Conservation (phyloP, 345 rosid species). For the Fremontodendron californicum region DNA sequence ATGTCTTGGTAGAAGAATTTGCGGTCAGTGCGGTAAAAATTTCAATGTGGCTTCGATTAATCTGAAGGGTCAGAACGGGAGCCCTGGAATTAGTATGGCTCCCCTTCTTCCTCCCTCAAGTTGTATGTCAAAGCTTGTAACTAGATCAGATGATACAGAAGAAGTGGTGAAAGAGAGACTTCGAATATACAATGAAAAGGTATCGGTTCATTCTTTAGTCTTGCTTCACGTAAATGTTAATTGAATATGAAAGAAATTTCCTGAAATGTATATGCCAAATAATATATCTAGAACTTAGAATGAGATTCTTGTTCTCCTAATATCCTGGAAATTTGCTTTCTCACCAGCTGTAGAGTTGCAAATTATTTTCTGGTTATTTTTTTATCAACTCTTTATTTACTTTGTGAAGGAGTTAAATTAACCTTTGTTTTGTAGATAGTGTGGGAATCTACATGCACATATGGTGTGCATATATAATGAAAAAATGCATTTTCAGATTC, state of each 20-base stretch:
- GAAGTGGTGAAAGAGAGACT: slow-evolving; percentile 86
- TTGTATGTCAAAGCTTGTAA: slow-evolving; percentile 75
- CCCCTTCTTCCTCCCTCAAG: slow-evolving; percentile 87
- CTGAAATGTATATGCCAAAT: background rate
- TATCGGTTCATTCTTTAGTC: slow-evolving; percentile 23
- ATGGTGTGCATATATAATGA: background rate
- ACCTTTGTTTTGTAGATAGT: background rate
- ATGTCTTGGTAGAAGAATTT: slow-evolving; percentile 90
- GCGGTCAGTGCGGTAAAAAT: slow-evolving; percentile 69
- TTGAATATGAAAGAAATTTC: background rate
- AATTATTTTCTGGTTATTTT: background rate
- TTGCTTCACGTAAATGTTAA: slow-evolving; percentile 20
- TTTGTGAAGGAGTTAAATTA: background rate
- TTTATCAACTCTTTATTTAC: background rate
- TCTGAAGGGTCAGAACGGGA: slow-evolving; percentile 69
- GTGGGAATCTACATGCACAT: background rate
- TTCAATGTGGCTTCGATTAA: slow-evolving; percentile 61
- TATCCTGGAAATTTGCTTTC: background rate
- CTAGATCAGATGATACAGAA: slow-evolving; percentile 86
- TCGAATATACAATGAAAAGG: slow-evolving; percentile 69
- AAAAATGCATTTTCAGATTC: background rate
- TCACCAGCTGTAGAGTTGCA: background rate
- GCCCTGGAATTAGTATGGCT: slow-evolving; percentile 75
- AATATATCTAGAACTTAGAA: background rate
- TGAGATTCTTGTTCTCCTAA: background rate